Conservation (phyloP, 139 green algal species). For the Yamagishiella unicocca region DNA sequence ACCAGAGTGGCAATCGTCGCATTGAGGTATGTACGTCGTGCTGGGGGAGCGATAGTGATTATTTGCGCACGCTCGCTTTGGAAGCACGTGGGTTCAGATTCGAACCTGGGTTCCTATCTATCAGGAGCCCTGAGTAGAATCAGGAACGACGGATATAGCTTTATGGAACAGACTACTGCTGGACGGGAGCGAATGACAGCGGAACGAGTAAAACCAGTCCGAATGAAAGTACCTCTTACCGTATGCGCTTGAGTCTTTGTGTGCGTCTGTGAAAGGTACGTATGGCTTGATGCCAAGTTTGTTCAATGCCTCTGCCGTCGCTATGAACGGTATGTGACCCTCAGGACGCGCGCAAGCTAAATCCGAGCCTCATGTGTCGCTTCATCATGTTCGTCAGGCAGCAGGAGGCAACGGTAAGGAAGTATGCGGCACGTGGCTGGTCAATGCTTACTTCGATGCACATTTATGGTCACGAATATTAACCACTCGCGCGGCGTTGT, state of each 20-base stretch:
- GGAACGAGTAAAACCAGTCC: no score
- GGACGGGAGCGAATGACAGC: no score
- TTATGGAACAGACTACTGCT: no score
- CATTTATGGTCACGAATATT: background rate
- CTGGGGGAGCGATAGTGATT: background rate
- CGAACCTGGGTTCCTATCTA: no score
- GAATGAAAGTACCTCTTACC: no score
- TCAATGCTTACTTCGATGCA: background rate
- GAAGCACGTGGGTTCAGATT: background rate
- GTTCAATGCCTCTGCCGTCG: no score
- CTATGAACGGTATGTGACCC: no score
- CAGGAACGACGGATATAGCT: no score
- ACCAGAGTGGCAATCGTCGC: background rate
- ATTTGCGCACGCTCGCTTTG: background rate
- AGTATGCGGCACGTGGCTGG: background rate
- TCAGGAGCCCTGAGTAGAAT: no score
- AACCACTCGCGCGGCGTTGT: background rate
- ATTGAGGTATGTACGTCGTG: background rate
- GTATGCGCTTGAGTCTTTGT: no score
- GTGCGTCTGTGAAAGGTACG: no score
- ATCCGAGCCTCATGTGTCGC: conserved; percentile 15
- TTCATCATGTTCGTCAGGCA: conserved; percentile 40
- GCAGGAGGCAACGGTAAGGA: conserved; percentile 16
- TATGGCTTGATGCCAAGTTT: no score
- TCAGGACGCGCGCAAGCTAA: conserved; percentile 27